Percentiles rank a stretch among this genome's conserved stretches.
Conservation (phyloP, 371 early-diverging fungal species). For the Catenaria anguillulae region DNA sequence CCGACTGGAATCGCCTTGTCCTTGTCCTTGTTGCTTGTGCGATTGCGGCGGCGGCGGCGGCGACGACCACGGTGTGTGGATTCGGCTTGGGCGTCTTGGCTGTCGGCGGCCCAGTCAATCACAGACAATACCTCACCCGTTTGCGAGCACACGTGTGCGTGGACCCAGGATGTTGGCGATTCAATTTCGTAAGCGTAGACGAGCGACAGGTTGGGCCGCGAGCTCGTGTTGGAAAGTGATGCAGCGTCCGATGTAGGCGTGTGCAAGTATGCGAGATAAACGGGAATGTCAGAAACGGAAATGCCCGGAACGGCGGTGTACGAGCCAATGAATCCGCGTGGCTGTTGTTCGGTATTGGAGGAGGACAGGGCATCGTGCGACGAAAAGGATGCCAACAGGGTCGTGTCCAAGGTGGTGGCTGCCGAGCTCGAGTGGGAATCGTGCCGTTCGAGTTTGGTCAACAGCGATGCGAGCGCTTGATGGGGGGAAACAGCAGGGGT, state of each 20-base stretch:
- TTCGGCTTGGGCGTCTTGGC: constrained; percentile 16
- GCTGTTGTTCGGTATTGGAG: no score
- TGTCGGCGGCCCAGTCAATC: constrained; percentile 76
- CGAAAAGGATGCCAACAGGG: not conserved
- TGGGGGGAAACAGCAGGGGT: no score
- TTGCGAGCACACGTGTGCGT: constrained; percentile 62
- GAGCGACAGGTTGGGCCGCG: constrained; percentile 18
- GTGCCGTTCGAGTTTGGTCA: no score
- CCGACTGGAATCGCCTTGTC: no score
- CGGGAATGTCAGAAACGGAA: constrained; percentile 14
- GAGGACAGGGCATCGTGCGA: no score
- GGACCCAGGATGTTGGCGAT: constrained; percentile 75
- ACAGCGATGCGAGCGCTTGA: no score
- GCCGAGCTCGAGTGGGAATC: no score
- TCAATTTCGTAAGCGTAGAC: constrained; percentile 85
- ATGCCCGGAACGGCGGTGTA: not conserved
- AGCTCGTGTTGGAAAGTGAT: no score
- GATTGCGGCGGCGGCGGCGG: no score
- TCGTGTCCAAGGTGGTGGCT: not conserved
- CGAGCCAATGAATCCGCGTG: not conserved
- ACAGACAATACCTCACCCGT: constrained; percentile 52
- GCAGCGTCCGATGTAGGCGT: constrained; percentile 11
- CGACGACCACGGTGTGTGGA: no score
- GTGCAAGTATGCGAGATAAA: constrained; percentile 7
- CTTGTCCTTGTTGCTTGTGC: no score